phyloP scores from a whole-genome alignment of 805 yeast species.

The Kazachstania viticola region DNA sequence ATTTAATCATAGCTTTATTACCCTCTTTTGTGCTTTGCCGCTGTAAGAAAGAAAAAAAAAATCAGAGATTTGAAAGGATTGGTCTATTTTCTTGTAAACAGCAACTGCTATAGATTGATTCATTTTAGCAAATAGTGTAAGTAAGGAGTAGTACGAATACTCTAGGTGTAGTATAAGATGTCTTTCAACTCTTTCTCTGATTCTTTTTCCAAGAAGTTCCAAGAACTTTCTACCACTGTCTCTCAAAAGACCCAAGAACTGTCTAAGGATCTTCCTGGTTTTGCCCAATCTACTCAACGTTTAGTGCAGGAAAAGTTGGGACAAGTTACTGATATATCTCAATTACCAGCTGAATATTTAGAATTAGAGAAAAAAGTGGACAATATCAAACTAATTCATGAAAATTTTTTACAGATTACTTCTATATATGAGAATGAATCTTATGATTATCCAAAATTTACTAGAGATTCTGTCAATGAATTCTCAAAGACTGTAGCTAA shows the following conservation, averaged over 20 bases:
- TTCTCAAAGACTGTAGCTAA: slow-evolving; percentile 54
- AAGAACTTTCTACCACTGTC: slow-evolving; percentile 22
- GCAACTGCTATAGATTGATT: too few relatives aligned
- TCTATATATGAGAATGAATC: slow-evolving; percentile 57
- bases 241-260: slow-evolving; percentile 30
- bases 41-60: too few relatives aligned
- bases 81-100: too few relatives aligned
- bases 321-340: slow-evolving; percentile 71
- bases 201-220: slow-evolving; percentile 21
- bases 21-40: too few relatives aligned
- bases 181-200: slow-evolving; percentile 22
- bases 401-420: slow-evolving; percentile 41
- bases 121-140: too few relatives aligned
- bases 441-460: slow-evolving; percentile 73
- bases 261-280: slow-evolving; percentile 49
- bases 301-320: slow-evolving; percentile 72
- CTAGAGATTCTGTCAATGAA: slow-evolving; percentile 62
- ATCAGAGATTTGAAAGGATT: too few relatives aligned
- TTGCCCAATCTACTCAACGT: slow-evolving; percentile 73
- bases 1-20: too few relatives aligned
- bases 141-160: too few relatives aligned
- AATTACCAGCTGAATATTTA: slow-evolving; percentile 71
- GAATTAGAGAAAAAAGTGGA: slow-evolving; percentile 66
- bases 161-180: too few relatives aligned
- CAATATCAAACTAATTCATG: slow-evolving; percentile 57